Evolutionary conservation across 2,329 filamentous ascomycete species (phyloP), one percentile per base, ranked within the genome.

Genomic region (Coniochaeta prunicola): DNA sequence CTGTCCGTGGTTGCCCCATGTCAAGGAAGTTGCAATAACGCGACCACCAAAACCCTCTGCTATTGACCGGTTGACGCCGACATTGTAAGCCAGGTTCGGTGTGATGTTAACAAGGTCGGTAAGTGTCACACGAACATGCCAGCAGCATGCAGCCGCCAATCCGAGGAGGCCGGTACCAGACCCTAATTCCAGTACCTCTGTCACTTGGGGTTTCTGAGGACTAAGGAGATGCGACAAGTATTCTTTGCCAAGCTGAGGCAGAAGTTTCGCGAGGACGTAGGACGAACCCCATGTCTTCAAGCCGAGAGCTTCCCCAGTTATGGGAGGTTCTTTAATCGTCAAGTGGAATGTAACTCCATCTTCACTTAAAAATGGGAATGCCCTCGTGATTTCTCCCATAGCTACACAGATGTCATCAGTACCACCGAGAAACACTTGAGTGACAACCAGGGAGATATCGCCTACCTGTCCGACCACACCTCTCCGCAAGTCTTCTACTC

Each of bases 231-330:
- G 73, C 33, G 75, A 76, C 24, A 85, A 67, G 0, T 76, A 73
- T 15, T 71, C 76, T 48, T 70, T 72, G 8, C 68, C 73, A 40
- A 86, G 74, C 13, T 68, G 68, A 21, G 77, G 76, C 28, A 97
- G 81, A 26, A 89, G 85, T 64, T 84, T 88, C 0, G 93, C 89
- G 4, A 97, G 84, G 2, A 96, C 81, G 68, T 92, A 96, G 0
- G 92, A 93, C 0, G 92, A 93, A 0, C 90, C 91, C 94, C 94
- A 97, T 0, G 94, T 99, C 73, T 99, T 97, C 71, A 96, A 81
- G 1, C 94, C 94, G 19, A 97, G 79, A 60, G 90, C 89, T 71
- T 97, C 93, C 7, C 89, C 89, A 0, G 91, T 96, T 59, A 97
- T 78, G 0, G 92, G 87, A 1, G 94, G 94, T 70, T 99, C 94